Evolutionary conservation across 768 basidiomycete genomes (phyloP).

Genomic region (Leucogyrophana mollusca): DNA sequence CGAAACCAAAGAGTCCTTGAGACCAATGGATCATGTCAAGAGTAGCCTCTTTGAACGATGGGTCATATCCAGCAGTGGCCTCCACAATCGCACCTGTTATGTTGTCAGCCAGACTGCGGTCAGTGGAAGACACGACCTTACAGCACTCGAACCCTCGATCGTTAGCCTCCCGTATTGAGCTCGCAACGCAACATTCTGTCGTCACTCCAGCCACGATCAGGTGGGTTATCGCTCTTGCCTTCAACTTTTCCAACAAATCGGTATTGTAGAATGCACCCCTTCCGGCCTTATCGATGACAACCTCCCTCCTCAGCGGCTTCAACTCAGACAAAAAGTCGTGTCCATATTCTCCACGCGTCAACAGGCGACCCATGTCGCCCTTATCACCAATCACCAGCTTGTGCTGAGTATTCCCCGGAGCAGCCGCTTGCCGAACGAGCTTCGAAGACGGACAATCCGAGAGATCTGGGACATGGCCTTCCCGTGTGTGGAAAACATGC

Average conservation of each 20-base stretch:
- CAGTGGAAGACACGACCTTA: too few species aligned
- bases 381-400: conserved; percentile 4
- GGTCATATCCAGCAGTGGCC: too few species aligned
- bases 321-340: conserved; percentile 7
- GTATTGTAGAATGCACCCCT: conserved; percentile 4
- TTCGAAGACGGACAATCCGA: conserved; percentile 3
- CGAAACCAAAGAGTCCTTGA: too few species aligned
- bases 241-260: conserved; percentile 4
- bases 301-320: conserved; percentile 1
- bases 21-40: too few species aligned
- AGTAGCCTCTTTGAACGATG: too few species aligned
- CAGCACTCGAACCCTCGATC: background rate
- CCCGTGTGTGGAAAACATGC: conserved; percentile 6
- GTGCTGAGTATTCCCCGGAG: conserved; percentile 2
- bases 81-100: too few species aligned
- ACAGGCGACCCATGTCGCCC: conserved; percentile 5
- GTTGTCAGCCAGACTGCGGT: too few species aligned
- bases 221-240: background rate
- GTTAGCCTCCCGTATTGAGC: conserved; percentile 6
- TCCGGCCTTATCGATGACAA: conserved; percentile 10
- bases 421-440: background rate
- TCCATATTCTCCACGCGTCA: conserved; percentile 6
- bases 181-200: conserved; percentile 6
- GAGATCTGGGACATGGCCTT: conserved; percentile 7
- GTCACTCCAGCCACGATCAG: conserved; percentile 7